Evolutionary conservation across 805 yeast species (phyloP), one percentile per base, ranked within the genome.

Genomic region (Torulaspora indica): DNA sequence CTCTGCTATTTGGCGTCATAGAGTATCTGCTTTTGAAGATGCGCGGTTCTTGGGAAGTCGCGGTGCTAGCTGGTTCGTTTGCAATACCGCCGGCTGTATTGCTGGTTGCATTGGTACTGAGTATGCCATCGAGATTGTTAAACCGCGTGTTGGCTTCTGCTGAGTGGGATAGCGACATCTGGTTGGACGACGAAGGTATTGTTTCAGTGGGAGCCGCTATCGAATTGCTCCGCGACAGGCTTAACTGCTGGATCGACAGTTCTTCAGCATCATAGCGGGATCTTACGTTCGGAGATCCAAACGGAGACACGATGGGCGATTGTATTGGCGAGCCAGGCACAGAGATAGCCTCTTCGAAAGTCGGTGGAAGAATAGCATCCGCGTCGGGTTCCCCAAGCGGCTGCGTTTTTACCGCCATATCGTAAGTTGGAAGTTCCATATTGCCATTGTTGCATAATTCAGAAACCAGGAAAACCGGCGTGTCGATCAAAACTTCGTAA

Each of bases 401-500:
- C 32, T 37, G 35, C 33, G 38, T 49, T 22, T 35, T 49, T 8
- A 56, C 49, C 3, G 61, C 60, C 40, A 43, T 54, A 3, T 53
- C 55, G 35, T 71, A 71, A 1, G 65, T 59, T 4, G 76, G 76
- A 12, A 72, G 53, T 8, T 64, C 66, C 46, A 67, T 57, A 45
- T 61, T 69, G 6, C 65, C 71, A 17, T 60, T 55, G 2, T 57
- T 60, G 52, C 76, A 72, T 3, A 63, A 51, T 27, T 67, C 67
- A 9, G 79, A 74, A n/a, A 77, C 66, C 14, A 78, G 59, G 24
- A 75, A 72, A 29, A 85, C 70, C 0, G 93, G 93, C 0, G 91
- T 83, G 57, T 85, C 93, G 31, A 85, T 83, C 35, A 85, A 77
- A 15, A 85, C 90, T 54, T 85, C 95, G 56, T 81, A 85, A 60